These are phyloP conservation scores for Aspergillus sojae DNA, from an alignment of 2,329 filamentous ascomycete genomes.

Conservation along the genomic window DNA sequence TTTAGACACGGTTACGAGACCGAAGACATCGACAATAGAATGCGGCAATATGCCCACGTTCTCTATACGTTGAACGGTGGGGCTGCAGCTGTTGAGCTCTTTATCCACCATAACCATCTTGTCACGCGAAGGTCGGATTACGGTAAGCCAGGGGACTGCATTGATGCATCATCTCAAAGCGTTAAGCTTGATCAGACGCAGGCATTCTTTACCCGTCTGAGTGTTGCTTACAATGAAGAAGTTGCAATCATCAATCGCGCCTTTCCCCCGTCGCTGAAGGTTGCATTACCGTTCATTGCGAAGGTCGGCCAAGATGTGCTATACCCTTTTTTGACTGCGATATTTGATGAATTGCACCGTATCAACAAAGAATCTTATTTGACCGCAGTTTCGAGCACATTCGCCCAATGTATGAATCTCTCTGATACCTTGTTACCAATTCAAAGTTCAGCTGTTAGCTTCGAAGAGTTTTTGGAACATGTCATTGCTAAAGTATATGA, in stretches of 20 bases:
- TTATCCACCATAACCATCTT: constrained; percentile 85
- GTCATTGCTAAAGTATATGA: constrained; percentile 78
- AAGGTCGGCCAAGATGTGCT: constrained; percentile 81
- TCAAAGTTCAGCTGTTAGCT: constrained; percentile 59
- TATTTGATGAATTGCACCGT: constrained; percentile 86
- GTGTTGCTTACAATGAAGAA: constrained; percentile 80
- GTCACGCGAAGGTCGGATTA: constrained; percentile 73
- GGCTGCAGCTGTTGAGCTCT: constrained; percentile 75
- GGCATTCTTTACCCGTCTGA: constrained; percentile 75
- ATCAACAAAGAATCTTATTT: constrained; percentile 76
- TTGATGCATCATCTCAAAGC: constrained; percentile 68
- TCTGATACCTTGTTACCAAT: constrained; percentile 71
- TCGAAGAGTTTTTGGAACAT: constrained; percentile 66
- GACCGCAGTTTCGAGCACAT: constrained; percentile 82
- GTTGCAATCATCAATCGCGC: constrained; percentile 76
- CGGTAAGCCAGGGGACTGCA: constrained; percentile 77
- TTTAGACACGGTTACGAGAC: constrained; percentile 91
- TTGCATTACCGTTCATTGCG: constrained; percentile 78
- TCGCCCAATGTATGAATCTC: constrained; percentile 82
- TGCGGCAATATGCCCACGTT: constrained; percentile 88
- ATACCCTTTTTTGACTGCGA: constrained; percentile 78
- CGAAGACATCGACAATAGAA: constrained; percentile 83
- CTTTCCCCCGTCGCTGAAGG: constrained; percentile 70
- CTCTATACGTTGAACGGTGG: constrained; percentile 81
- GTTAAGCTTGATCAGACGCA: constrained; percentile 80